Percentiles rank a stretch among this genome's conserved stretches.
Evolutionary conservation across 192 early-diverging fungal genomes (phyloP).

Genomic region (Radiomyces spectabilis): DNA sequence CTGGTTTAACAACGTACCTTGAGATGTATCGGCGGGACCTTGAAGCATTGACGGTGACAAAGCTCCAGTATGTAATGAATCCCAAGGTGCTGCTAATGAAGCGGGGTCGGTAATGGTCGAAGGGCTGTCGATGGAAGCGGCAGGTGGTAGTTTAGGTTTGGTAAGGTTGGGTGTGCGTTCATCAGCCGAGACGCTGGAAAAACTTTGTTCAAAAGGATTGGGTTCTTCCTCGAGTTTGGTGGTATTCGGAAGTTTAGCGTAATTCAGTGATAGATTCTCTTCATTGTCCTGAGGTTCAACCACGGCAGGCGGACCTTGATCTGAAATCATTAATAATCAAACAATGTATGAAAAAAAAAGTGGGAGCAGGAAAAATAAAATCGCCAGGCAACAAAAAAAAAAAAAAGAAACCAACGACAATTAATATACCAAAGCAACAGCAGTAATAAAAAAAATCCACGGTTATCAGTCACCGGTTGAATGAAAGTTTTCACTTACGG

Average conservation of each 20-base stretch:
- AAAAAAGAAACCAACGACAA: not conserved
- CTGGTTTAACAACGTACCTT: too few relatives aligned
- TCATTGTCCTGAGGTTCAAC: not conserved
- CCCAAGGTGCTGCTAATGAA: conserved; percentile 29
- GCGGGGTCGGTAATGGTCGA: not conserved
- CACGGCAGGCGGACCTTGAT: too few relatives aligned
- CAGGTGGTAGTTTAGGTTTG: conserved; percentile 46
- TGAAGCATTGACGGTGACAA: conserved; percentile 66
- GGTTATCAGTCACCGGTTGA: too few relatives aligned
- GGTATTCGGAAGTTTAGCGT: not conserved
- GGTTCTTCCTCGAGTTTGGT: conserved; percentile 74
- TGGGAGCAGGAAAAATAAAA: too few relatives aligned
- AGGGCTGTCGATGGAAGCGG: conserved; percentile 47
- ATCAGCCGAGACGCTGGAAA: conserved; percentile 33
- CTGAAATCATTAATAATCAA: too few relatives aligned
- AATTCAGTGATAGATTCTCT: not conserved
- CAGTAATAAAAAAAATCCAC: not conserved
- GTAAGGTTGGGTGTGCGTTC: conserved; percentile 1
- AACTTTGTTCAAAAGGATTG: conserved; percentile 85
- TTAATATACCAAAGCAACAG: not conserved
- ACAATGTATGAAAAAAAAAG: too few relatives aligned
- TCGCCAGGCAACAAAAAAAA: too few relatives aligned
- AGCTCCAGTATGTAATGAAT: conserved; percentile 53
- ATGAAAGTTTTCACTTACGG: too few relatives aligned
- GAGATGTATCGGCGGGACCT: too few relatives aligned